These are phyloP conservation scores for Sordaria brevicollis DNA, from an alignment of 495 filamentous ascomycete genomes.

Conservation along the genomic window DNA sequence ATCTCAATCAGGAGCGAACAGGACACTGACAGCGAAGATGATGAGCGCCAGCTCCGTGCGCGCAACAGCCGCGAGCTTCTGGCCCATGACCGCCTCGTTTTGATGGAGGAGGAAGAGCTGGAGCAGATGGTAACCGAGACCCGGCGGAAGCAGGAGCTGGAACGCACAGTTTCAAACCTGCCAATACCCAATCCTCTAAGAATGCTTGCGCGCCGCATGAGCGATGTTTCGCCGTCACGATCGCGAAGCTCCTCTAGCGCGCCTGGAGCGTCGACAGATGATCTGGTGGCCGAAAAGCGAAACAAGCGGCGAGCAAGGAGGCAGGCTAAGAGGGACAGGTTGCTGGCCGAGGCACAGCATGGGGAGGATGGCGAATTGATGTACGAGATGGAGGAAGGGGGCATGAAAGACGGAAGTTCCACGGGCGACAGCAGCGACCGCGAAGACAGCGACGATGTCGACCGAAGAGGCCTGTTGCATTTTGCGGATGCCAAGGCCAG, in stretches of 20 bases:
- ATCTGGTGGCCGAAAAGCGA: conserved; percentile 41
- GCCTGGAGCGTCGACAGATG: conserved; percentile 19
- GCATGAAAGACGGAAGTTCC: conserved; percentile 52
- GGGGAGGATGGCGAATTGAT: conserved; percentile 67
- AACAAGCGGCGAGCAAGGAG: conserved; percentile 27
- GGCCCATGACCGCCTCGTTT: conserved; percentile 61
- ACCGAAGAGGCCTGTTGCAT: conserved; percentile 35
- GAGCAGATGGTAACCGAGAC: conserved; percentile 59
- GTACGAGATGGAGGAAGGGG: conserved; percentile 82
- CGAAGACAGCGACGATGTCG: conserved; percentile 43
- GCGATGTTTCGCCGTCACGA: conserved; percentile 16
- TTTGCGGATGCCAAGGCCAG: conserved; percentile 33
- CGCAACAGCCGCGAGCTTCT: conserved; percentile 62
- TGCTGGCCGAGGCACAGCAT: conserved; percentile 38
- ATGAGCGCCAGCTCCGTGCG: conserved; percentile 51
- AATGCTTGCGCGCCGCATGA: conserved; percentile 24
- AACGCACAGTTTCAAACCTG: conserved; percentile 37
- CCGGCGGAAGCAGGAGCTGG: conserved; percentile 32
- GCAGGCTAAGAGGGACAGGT: conserved; percentile 37
- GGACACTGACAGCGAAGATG: conserved; percentile 69
- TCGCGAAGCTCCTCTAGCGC: conserved; percentile 21
- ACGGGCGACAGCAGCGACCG: conserved; percentile 45
- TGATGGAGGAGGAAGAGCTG: conserved; percentile 81
- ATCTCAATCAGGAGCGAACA: conserved; percentile 59
- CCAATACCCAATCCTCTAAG: conserved; percentile 37